Evolutionary conservation across 371 early-diverging fungal genomes (phyloP), one percentile per base, ranked within the genome.

Genomic region (Chytridium lagenaria): DNA sequence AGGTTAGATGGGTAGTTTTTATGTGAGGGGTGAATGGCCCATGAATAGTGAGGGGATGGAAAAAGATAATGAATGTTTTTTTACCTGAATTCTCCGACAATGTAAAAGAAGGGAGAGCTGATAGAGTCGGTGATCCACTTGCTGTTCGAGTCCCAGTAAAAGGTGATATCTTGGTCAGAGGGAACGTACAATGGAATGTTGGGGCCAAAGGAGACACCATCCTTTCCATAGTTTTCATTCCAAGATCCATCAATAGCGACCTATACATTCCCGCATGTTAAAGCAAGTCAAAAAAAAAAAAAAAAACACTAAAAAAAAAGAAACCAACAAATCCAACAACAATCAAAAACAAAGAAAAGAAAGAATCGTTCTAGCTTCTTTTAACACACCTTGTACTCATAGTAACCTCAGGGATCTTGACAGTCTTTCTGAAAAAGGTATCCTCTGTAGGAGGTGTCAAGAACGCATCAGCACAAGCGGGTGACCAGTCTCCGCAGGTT

Each of bases 111-210:
- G 68, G 68, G 68, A 3, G 36, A 39, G 33, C 30, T 33, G 31
- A 22, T 33, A 2, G 51, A 34, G 68, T 68, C 37, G 31, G 7
- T 36, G n/a, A 50, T 34, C 40, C 49, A 51, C 37, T 68, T 68
- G 3, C 52, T 16, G 51, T 5, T 31, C 31, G 15, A 12, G 57
- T 68, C 52, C 51, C 52, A 68, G 68, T 52, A 68, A 36, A 68
- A 68, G 33, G 50, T 52, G 31, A 68, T 52, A 31, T 36, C 34
- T 2, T 15, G 7, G 52, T 7, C n/a, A 3, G 1, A 2, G 36
- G 34, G 51, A 19, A 68, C 68, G 38, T 23, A 36, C 52, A 68
- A 52, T 2, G 68, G 68, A 52, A 68, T 51, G 52, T 68, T 68
- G 15, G 68, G 55, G 28, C 68, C 68, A 52, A 22, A 5, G 1